Evolutionary conservation across 441 rosid species (phyloP), one percentile per base, ranked within the genome.

Genomic region (Omphalea diandra): DNA sequence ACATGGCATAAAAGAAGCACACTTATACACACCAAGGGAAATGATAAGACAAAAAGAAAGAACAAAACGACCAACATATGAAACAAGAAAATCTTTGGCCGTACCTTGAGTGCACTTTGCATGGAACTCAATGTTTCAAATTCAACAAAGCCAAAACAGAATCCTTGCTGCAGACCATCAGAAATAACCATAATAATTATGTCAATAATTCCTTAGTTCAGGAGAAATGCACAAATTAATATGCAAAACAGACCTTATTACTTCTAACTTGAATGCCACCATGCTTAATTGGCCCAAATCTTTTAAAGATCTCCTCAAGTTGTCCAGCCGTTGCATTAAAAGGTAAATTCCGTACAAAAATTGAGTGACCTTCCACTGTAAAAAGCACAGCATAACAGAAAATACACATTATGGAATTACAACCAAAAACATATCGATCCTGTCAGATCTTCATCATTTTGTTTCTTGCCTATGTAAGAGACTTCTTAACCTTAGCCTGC

Each of bases 211-310:
- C 55, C 32, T 24, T 46, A 65, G 53, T 24, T 38, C 36, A 44
- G 38, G 57, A 24, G 54, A 58, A 68, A 70, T 17, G 24, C 20
- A n/a, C n/a, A n/a, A n/a, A n/a, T n/a, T n/a, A n/a, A n/a, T n/a
- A n/a, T n/a, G n/a, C n/a, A 22, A 78, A 75, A 44, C 74, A 74
- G 71, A 93, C 94, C 98, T 91, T 93, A 66, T 83, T 83, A 80
- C 90, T 87, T 81, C 97, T 83, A 79, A 93, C 94, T 91, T 93
- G 98, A 80, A 93, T 89, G 67, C 98, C 98, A 33, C 76, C 80
- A n/a, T 31, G 82, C 83, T 86, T 93, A 68, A 93, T 93, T 53
- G 94, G 86, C 70, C 98, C 98, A 82, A 87, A 93, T 52, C 36
- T 85, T 82, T 83, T 89, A 76, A 93, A 93, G 60, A 79, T 85